phyloP scores from a whole-genome alignment of 179 eudicot genomes.

The Actinidia arguta region DNA sequence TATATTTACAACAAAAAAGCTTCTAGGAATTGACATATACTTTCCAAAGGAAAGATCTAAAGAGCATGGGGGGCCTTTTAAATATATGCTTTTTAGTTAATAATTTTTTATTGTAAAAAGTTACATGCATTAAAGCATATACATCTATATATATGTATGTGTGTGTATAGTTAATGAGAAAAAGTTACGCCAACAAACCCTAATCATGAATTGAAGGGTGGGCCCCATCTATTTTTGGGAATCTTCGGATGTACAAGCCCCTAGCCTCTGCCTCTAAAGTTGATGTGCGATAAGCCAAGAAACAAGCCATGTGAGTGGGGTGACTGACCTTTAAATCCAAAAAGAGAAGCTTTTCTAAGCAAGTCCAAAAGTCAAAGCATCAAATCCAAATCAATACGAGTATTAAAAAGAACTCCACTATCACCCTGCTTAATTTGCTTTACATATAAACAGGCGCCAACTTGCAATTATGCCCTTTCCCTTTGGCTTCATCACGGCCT shows the following conservation, averaged over 20 bases:
- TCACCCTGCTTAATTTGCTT: no score
- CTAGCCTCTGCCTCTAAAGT: neutral
- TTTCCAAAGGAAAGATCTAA: conserved; percentile 11
- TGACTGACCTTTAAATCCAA: conserved; percentile 24
- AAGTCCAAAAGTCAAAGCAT: conserved; percentile 16
- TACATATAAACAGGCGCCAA: no score
- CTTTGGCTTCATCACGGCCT: no score
- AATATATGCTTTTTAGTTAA: no score
- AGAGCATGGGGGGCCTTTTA: neutral
- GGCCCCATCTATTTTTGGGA: neutral
- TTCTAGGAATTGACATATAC: conserved; percentile 8
- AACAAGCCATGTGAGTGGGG: conserved; percentile 23
- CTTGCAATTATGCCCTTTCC: no score
- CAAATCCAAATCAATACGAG: conserved; percentile 1
- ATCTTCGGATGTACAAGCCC: neutral
- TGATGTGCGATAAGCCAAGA: conserved; percentile 14
- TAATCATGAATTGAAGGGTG: conserved; percentile 9
- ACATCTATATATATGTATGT: no score
- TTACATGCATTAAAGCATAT: no score
- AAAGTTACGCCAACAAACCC: conserved; percentile 10
- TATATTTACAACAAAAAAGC: conserved; percentile 10
- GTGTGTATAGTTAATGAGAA: neutral
- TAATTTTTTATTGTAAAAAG: no score
- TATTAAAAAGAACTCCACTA: no score
- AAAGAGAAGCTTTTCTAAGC: conserved; percentile 19